phyloP scores from a whole-genome alignment of 305 asterid species.

The Solanum hybrid region DNA sequence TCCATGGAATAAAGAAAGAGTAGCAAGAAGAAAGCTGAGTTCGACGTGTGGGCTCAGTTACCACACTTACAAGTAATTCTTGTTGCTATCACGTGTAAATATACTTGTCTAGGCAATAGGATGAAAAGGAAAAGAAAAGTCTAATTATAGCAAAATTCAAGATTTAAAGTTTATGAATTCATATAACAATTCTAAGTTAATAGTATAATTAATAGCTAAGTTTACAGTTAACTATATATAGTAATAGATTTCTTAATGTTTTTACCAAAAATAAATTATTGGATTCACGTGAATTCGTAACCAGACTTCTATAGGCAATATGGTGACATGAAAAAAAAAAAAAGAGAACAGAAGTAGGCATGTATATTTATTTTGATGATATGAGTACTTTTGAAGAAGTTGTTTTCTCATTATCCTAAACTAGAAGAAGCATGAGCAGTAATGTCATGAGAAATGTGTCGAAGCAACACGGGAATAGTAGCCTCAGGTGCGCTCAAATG shows the following conservation, averaged over 20 bases:
- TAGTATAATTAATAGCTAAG: neutral
- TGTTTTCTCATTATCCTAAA: neutral
- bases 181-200: neutral
- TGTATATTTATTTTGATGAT: neutral
- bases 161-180: neutral
- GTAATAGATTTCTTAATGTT: neutral
- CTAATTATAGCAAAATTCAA: neutral
- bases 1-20: neutral
- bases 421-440: neutral
- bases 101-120: neutral
- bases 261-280: neutral
- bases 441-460: slow-evolving; percentile 47
- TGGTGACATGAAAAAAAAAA: neutral
- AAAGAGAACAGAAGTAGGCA: neutral
- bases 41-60: neutral
- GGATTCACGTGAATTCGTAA: neutral
- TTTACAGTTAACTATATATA: neutral
- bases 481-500: slow-evolving; percentile 63
- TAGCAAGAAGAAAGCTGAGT: neutral
- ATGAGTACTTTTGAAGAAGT: neutral
- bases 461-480: slow-evolving; percentile 44
- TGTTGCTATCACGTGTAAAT: neutral
- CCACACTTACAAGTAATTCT: neutral
- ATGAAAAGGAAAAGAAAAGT: neutral
- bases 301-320: no score